Evolutionary conservation across 345 rosid species (phyloP).

Genomic region (Hevea brasiliensis): DNA sequence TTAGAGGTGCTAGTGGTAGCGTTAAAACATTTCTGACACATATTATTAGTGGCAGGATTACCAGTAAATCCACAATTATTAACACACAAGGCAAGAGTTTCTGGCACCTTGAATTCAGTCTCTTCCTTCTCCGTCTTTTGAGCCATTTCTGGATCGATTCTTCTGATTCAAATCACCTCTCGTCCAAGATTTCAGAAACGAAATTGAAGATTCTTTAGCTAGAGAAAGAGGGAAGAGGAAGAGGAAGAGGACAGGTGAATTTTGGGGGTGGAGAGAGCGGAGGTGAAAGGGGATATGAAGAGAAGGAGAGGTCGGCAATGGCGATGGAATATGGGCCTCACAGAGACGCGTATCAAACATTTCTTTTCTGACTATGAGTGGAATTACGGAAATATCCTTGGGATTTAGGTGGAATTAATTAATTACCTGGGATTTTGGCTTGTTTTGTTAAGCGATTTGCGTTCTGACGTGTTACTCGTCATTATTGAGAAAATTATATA

Average conservation of each 20-base stretch:
- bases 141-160: constrained; percentile 48
- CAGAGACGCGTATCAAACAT: constrained; percentile 82
- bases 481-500: constrained; percentile 25
- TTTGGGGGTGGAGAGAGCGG: not conserved
- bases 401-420: constrained; percentile 2
- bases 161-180: not conserved
- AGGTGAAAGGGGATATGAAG: constrained; percentile 21
- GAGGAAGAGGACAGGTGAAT: not conserved
- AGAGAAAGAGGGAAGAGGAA: not conserved
- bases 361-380: constrained; percentile 15
- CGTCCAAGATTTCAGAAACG: not conserved
- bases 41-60: constrained; percentile 86
- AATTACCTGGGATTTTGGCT: constrained; percentile 11
- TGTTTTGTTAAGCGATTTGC: constrained; percentile 8
- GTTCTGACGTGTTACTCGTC: constrained; percentile 44
- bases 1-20: constrained; percentile 44
- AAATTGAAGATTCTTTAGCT: not conserved
- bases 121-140: constrained; percentile 91
- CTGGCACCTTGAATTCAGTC: constrained; percentile 92
- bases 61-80: constrained; percentile 87
- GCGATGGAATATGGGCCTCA: constrained; percentile 80
- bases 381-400: constrained; percentile 38
- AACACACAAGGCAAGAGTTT: constrained; percentile 59
- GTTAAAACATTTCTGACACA: constrained; percentile 96
- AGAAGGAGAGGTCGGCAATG: constrained; percentile 53